phyloP scores from a whole-genome alignment of 2,329 filamentous ascomycete genomes.

The Cordyceps javanica region DNA sequence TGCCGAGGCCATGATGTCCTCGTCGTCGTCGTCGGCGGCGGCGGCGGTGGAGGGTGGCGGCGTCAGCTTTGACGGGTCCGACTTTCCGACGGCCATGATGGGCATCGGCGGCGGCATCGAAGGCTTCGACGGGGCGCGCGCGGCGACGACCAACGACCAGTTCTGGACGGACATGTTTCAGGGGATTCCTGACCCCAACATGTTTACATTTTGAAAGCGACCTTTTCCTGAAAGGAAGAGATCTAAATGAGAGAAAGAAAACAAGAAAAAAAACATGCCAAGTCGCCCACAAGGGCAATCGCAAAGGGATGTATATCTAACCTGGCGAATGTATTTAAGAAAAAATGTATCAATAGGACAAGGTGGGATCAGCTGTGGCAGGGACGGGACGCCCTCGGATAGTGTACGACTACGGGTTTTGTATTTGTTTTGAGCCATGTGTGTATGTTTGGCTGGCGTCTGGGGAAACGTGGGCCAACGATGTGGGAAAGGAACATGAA shows the following conservation, averaged over 20 bases:
- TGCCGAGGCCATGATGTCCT: slow-evolving; percentile 9
- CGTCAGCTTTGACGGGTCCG: neutral
- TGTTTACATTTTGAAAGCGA: slow-evolving; percentile 34
- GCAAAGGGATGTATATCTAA: no score
- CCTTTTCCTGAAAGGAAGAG: no score
- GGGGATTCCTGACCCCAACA: slow-evolving; percentile 26
- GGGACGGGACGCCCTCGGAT: no score
- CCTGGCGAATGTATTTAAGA: no score
- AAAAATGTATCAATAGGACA: no score
- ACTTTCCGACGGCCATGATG: slow-evolving; percentile 3
- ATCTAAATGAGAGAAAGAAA: neutral
- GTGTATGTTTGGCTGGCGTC: neutral
- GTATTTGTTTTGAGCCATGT: neutral
- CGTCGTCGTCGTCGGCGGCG: neutral
- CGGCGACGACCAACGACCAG: slow-evolving; percentile 31
- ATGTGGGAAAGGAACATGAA: neutral
- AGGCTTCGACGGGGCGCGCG: neutral
- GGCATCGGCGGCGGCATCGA: slow-evolving; percentile 13
- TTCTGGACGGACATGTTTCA: slow-evolving; percentile 34
- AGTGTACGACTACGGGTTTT: no score
- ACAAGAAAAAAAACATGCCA: neutral
- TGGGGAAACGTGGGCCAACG: no score
- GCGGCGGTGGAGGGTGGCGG: neutral
- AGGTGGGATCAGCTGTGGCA: no score
- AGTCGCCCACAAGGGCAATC: no score